These are phyloP conservation scores for Ciborinia camelliae DNA, from an alignment of 2,329 filamentous ascomycete species.

Conservation along the genomic window DNA sequence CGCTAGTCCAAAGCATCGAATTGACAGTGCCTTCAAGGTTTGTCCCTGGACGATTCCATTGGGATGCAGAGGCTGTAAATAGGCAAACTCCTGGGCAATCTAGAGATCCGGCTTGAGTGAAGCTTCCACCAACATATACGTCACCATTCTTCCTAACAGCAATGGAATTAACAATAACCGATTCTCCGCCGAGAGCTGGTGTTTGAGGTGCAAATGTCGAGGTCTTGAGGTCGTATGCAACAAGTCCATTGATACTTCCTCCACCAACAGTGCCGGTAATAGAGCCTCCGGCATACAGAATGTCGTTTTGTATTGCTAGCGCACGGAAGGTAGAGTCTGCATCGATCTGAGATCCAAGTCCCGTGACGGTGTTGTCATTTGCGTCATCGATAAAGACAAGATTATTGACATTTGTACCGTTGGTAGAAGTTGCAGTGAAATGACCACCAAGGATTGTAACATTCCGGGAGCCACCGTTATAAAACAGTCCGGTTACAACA, in stretches of 20 bases:
- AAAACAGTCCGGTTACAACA: slow-evolving; percentile 76
- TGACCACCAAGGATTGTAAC: slow-evolving; percentile 85
- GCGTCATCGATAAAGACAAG: slow-evolving; percentile 77
- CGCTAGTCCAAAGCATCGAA: slow-evolving; percentile 71
- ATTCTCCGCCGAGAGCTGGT: slow-evolving; percentile 66
- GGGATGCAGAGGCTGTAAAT: slow-evolving; percentile 64
- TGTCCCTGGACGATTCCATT: slow-evolving; percentile 78
- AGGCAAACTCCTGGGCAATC: slow-evolving; percentile 79
- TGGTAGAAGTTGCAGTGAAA: slow-evolving; percentile 67
- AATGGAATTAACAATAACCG: slow-evolving; percentile 73
- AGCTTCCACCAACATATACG: slow-evolving; percentile 83
- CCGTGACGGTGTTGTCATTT: slow-evolving; percentile 62
- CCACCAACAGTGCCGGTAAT: slow-evolving; percentile 68
- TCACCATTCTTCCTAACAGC: slow-evolving; percentile 64
- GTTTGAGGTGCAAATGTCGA: slow-evolving; percentile 68
- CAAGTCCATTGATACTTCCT: slow-evolving; percentile 64
- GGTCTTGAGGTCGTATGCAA: slow-evolving; percentile 72
- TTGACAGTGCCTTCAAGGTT: slow-evolving; percentile 68
- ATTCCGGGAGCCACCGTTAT: slow-evolving; percentile 66
- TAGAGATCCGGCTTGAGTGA: slow-evolving; percentile 77
- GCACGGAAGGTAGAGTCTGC: slow-evolving; percentile 72
- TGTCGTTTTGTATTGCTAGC: slow-evolving; percentile 62
- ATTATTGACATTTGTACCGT: slow-evolving; percentile 73
- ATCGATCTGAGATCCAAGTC: slow-evolving; percentile 64
- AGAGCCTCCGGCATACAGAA: slow-evolving; percentile 78